A percentile compares a stretch with the other conserved stretches of the same genome.
Conservation (phyloP, 805 yeast genomes). For the Wickerhamiella nectarea region DNA sequence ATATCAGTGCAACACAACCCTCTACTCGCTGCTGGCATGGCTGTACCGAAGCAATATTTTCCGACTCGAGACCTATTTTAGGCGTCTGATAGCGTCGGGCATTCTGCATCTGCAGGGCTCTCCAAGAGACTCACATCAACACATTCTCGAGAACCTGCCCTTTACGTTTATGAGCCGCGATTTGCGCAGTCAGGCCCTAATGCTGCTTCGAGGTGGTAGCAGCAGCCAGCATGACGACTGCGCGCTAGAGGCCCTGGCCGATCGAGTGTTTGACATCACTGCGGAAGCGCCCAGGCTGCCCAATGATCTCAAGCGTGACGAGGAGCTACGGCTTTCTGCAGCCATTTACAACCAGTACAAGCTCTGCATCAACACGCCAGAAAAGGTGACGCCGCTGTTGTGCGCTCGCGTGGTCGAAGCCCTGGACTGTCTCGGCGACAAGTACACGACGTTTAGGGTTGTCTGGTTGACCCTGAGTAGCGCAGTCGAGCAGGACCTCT, state of each 20-base stretch:
- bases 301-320: neutral
- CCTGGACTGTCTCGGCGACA: constrained; percentile 1
- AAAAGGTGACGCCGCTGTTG: neutral
- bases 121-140: constrained; percentile 28
- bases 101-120: constrained; percentile 49
- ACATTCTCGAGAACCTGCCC: constrained; percentile 33
- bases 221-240: neutral
- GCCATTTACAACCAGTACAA: neutral
- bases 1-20: neutral
- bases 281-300: neutral
- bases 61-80: constrained; percentile 50
- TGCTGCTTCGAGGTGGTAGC: constrained; percentile 14
- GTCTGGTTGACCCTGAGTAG: constrained; percentile 1
- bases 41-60: constrained; percentile 37
- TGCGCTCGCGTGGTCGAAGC: neutral
- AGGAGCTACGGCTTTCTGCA: constrained; percentile 3
- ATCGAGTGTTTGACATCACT: no score
- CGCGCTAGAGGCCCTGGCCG: no score
- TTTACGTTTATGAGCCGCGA: constrained; percentile 14
- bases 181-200: constrained; percentile 13
- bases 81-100: constrained; percentile 78
- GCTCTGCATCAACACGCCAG: neutral
- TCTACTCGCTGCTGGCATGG: constrained; percentile 40
- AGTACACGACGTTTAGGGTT: constrained; percentile 1
- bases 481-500: constrained; percentile 2